These are phyloP conservation scores for Mycena galericulata DNA, from an alignment of 768 basidiomycete species.

Conservation along the genomic window DNA sequence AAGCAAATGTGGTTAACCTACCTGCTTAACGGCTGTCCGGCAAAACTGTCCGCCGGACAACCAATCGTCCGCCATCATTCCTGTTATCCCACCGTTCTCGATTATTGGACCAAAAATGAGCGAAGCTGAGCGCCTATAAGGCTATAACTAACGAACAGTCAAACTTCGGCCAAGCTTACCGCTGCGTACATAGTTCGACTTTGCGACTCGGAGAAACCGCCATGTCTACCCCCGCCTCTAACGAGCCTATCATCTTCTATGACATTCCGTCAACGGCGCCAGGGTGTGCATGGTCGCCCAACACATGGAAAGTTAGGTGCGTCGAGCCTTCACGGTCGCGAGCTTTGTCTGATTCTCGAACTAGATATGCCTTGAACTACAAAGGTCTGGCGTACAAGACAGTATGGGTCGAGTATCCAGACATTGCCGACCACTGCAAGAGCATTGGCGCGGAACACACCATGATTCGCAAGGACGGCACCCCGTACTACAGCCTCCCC, in stretches of 20 bases:
- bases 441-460: constrained; percentile 48
- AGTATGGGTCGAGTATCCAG: constrained; percentile 62
- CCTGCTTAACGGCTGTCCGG: no score
- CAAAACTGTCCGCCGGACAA: no score
- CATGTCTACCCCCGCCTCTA: no score
- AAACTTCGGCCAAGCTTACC: no score
- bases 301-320: constrained; percentile 53
- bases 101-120: no score
- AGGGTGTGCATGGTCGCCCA: constrained; percentile 51
- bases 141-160: no score
- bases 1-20: no score
- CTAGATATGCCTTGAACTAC: constrained; percentile 46
- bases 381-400: constrained; percentile 54
- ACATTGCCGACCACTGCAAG: constrained; percentile 50
- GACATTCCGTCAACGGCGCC: constrained; percentile 51
- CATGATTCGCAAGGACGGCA: constrained; percentile 40
- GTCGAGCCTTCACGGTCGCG: constrained; percentile 7
- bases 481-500: constrained; percentile 55
- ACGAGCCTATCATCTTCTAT: constrained; percentile 50
- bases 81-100: no score
- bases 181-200: no score
- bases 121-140: no score
- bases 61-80: no score
- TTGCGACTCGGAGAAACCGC: no score
- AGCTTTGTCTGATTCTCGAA: constrained; percentile 25